Base-by-base conservation (phyloP, 768 basidiomycete species). In the Guyanaporus albipodus region DNA sequence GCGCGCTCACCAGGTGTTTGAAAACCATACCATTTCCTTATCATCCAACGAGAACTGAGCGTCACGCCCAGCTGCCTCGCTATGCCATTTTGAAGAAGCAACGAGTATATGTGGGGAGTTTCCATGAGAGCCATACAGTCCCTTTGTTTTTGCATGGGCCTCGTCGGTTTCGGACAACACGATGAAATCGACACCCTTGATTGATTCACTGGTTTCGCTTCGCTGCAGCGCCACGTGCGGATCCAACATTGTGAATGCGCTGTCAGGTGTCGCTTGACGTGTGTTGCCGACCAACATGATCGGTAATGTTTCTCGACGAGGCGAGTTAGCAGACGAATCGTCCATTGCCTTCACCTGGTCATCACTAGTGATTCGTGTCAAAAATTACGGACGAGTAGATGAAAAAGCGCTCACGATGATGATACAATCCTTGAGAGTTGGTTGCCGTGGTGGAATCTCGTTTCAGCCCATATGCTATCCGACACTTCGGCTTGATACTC, bases 291-390 rank as follows among this genome's bases (percentile, higher is more conserved):
- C 35, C 12, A 10, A 21, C n/a, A 22, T 11, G 23, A 23, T 39
- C 7, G 14, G 15, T 11, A 11, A 3, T 11, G 1, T 21, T 17
- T 33, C 53, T 1, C n/a, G 32, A 17, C 7, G 11, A 32, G 29
- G 22, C 4, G 23, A 41, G 21, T 19, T 11, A 2, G 17, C 12
- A 7, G 14, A 4, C 4, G 8, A 34, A 32, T 18, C 7, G 5
- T 18, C 9, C 12, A 4, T 29, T 29, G n/a, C 14, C 6, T 26
- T 26, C 24, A 11, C 21, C 26, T 6, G 10, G 9, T 17, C n/a
- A 8, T 46, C 21, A 4, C 53, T 54, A 32, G 27, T 10, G 10
- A 15, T 33, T 15, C 14, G 9, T 6, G 9, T 56, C 8, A 56
- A 40, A 14, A 2, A 38, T 23, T 4, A 6, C 14, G 5, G n/a